Evolutionary conservation across 495 filamentous ascomycete genomes (phyloP), one percentile per base, ranked within the genome.

Genomic region (Penicillium canescens): DNA sequence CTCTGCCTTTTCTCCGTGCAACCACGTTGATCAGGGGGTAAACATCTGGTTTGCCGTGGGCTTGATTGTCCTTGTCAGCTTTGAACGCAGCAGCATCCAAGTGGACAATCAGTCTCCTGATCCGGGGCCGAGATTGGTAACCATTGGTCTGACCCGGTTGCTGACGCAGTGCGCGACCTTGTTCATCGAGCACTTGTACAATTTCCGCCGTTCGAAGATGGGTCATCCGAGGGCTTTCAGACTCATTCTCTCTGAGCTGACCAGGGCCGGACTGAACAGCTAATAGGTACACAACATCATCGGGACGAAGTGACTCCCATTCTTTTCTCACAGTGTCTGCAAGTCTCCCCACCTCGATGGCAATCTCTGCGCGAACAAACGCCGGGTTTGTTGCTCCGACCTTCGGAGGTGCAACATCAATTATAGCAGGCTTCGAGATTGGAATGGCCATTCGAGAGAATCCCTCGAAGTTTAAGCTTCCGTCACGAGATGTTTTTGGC

Each of bases 391-490:
- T 80, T 39, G 90, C 86, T 13, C 95, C 94, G 42, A 99, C 94
- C 37, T 84, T 84, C 13, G 94, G 81, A 2, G 90, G 92, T 5
- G 86, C 84, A 14, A 91, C 87, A 59, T 98, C 92, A 41, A 97
- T 76, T 39, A 99, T 90, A 21, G 91, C 88, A 57, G 92, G 91
- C 57, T 89, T 93, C 4, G 82, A 77, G 53, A 97, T 95, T 1
- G 89, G 85, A 33, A 98, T 78, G 2, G 92, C 90, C 91, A 98
- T 96, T 57, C 81, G 89, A 2, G 93, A 96, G 60, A 90, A 94
- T 2, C 94, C 94, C 11, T 87, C 78, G 58, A 96, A 98, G 2
- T 68, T 78, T 3, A 89, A 82, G 46, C 82, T 80, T 52, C 84
- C 86, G 50, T 82, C 74, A 13, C 82, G 80, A 28, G 72, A 79